Percentiles rank a stretch among this genome's conserved stretches.
These are phyloP conservation scores for Botrytis tulipae DNA, from an alignment of 2,329 filamentous ascomycete species.

Conservation along the genomic window DNA sequence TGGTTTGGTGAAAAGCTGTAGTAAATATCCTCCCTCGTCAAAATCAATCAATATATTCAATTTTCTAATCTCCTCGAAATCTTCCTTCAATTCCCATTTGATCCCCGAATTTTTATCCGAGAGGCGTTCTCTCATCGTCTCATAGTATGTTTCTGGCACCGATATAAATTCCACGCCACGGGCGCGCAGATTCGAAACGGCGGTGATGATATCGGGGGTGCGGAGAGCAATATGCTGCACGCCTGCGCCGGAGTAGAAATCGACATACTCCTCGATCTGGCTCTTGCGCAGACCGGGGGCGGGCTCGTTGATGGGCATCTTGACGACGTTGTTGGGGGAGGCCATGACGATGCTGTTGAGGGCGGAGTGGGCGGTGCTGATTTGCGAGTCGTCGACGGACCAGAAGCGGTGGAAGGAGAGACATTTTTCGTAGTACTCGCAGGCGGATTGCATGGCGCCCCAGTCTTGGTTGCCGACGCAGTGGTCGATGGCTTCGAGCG, in stretches of 20 bases:
- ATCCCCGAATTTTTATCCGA: slow-evolving; percentile 48
- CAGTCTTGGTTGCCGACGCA: slow-evolving; percentile 97
- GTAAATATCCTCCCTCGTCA: slow-evolving; percentile 83
- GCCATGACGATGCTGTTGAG: slow-evolving; percentile 90
- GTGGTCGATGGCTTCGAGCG: slow-evolving; percentile 81
- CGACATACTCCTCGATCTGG: slow-evolving; percentile 91
- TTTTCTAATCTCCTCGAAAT: slow-evolving; percentile 71
- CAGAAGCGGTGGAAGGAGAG: slow-evolving; percentile 96
- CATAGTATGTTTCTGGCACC: slow-evolving; percentile 85
- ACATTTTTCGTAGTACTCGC: slow-evolving; percentile 75
- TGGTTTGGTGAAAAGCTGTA: slow-evolving; percentile 78
- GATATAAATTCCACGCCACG: slow-evolving; percentile 90
- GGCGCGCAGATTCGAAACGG: slow-evolving; percentile 76
- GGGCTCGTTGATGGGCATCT: slow-evolving; percentile 98
- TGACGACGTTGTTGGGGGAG: slow-evolving; percentile 78
- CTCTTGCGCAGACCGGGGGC: slow-evolving; percentile 85
- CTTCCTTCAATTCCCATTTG: slow-evolving; percentile 68
- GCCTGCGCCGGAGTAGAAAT: slow-evolving; percentile 85
- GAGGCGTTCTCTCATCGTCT: slow-evolving; percentile 69
- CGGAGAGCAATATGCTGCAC: slow-evolving; percentile 92
- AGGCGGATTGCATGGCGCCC: slow-evolving; percentile 74
- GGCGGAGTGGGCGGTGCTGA: slow-evolving; percentile 89
- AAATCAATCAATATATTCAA: slow-evolving; percentile 94
- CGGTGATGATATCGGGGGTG: slow-evolving; percentile 73
- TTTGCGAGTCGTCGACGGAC: slow-evolving; percentile 90